A percentile compares a stretch with the other conserved stretches of the same genome.
phyloP scores from a whole-genome alignment of 2,329 filamentous ascomycete species.

The Colletotrichum spinosum region DNA sequence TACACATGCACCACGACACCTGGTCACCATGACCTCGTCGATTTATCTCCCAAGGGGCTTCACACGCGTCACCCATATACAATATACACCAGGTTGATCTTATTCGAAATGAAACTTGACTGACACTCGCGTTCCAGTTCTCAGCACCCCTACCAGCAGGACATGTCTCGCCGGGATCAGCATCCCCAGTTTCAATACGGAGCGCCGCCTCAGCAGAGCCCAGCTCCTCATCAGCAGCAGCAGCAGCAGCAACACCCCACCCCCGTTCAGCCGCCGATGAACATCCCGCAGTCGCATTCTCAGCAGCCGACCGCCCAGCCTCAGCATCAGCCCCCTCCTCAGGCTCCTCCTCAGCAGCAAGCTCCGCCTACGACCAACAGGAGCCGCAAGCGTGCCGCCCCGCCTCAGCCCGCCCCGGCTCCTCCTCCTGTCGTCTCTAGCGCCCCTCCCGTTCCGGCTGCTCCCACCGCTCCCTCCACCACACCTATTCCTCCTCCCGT shows the following conservation, averaged over 20 bases:
- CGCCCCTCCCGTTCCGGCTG: slow-evolving; percentile 40
- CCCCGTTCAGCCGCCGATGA: slow-evolving; percentile 57
- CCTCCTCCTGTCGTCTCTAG: slow-evolving; percentile 47
- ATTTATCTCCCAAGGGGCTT: neutral
- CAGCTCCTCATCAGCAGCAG: slow-evolving; percentile 48
- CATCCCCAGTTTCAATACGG: slow-evolving; percentile 57
- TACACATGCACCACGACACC: slow-evolving; percentile 1
- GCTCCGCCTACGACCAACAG: slow-evolving; percentile 38
- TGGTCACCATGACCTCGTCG: slow-evolving; percentile 11
- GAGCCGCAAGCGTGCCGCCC: slow-evolving; percentile 45
- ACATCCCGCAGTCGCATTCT: slow-evolving; percentile 53
- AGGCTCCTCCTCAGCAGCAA: slow-evolving; percentile 45
- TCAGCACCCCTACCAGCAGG: slow-evolving; percentile 62
- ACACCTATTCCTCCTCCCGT: slow-evolving; percentile 48
- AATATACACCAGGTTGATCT: slow-evolving; percentile 11
- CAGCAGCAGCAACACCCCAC: slow-evolving; percentile 45
- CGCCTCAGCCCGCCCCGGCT: slow-evolving; percentile 50
- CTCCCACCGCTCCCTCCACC: slow-evolving; percentile 50
- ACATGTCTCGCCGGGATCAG: slow-evolving; percentile 61
- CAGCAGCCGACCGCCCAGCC: slow-evolving; percentile 47
- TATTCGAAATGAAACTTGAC: slow-evolving; percentile 28
- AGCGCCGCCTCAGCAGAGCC: slow-evolving; percentile 52
- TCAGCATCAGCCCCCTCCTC: slow-evolving; percentile 44
- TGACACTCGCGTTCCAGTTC: slow-evolving; percentile 47
- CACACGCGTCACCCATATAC: neutral